Evolutionary conservation across 805 yeast genomes (phyloP), one percentile per base, ranked within the genome.

Genomic region (Starmerella powellii): DNA sequence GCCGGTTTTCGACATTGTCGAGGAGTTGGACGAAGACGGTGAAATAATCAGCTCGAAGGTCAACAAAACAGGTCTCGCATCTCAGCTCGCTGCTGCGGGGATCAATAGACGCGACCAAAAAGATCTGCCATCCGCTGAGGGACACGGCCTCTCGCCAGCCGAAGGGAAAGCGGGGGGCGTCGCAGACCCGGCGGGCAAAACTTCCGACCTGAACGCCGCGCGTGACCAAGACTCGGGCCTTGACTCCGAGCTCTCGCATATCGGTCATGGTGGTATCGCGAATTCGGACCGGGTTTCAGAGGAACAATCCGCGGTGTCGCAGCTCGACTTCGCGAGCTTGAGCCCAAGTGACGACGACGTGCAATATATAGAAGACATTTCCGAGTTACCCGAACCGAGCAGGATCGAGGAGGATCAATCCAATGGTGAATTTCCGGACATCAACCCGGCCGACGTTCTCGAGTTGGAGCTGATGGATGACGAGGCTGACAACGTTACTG

Each of bases 1-100:
- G 2, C 86, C 84, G 1, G 64, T 82, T 19, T 74, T 85, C 76
- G 95, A 86, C 44, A 87, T 87, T 18, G 68, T 77, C 40, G 96
- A 86, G 56, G 81, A 77, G 40, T 59, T 87, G 30, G 95, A 86
- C 59, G 95, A 83, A 1, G 77, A 81, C n/a, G 95, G 76, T 0
- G 75, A 81, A 46, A 68, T 86, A 1, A 56, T 80, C 1, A 58
- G 47, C 12, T 56, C 74, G n/a, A 50, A 63, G 3, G 63, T 74
- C 2, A 63, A 62, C 24, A 72, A 73, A 0, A 36, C 53, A 1
- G 55, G 49, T 2, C 31, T 44, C 6, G 33, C 26, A n/a, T n/a
- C n/a, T n/a, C n/a, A n/a, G n/a, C n/a, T n/a, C n/a, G n/a, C n/a
- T n/a, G n/a, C n/a, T n/a, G n/a, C n/a, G n/a, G n/a, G n/a, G n/a